Evolutionary conservation across 768 basidiomycete genomes (phyloP).

Genomic region (Mrakia blollopis): DNA sequence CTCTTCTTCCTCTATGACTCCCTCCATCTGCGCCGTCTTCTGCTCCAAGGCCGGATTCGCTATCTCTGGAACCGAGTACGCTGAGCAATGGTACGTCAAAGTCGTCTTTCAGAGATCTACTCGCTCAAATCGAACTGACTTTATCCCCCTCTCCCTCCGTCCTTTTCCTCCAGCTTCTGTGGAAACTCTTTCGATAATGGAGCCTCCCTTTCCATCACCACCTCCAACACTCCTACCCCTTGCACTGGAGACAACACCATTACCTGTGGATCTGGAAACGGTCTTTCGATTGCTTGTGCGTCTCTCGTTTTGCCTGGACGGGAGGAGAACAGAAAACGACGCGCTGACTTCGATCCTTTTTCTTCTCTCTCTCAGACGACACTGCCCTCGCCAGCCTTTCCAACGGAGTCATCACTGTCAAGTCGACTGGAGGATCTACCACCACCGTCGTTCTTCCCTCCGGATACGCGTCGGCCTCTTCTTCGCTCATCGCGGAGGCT

Average conservation of each 20-base stretch:
- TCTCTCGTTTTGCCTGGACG: too few relatives aligned
- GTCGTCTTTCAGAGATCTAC: too few relatives aligned
- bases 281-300: not conserved
- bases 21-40: not conserved
- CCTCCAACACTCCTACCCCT: constrained; percentile 19
- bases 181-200: constrained; percentile 1
- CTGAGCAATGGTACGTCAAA: too few relatives aligned
- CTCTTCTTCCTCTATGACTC: not conserved
- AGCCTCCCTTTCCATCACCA: constrained; percentile 10
- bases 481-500: constrained; percentile 19
- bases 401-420: not conserved
- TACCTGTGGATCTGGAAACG: constrained; percentile 1
- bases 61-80: constrained; percentile 14
- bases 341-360: not conserved
- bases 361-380: not conserved
- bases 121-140: too few relatives aligned
- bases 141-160: too few relatives aligned
- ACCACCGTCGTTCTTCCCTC: not conserved
- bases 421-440: not conserved
- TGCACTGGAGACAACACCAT: constrained; percentile 14
- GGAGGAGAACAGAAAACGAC: too few relatives aligned
- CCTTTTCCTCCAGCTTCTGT: not conserved
- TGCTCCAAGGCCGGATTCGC: constrained; percentile 15
- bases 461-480: not conserved
- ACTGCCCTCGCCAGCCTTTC: not conserved